phyloP scores from a whole-genome alignment of 345 rosid species.

The Eucalyptus polybractea region DNA sequence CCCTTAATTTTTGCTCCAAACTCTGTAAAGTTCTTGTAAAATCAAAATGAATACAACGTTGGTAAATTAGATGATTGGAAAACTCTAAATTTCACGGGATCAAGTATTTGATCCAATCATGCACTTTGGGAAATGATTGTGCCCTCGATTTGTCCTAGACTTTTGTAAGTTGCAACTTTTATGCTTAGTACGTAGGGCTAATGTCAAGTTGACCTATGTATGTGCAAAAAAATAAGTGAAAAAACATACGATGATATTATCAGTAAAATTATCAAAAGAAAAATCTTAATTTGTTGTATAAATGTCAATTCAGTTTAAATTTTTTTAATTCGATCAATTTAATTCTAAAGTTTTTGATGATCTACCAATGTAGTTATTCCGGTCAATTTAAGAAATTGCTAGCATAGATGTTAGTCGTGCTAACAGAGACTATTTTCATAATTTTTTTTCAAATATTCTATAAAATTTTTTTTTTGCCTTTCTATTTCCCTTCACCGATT shows the following conservation, averaged over 20 bases:
- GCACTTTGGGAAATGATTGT: not conserved
- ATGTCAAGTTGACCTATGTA: not conserved
- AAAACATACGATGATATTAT: not conserved
- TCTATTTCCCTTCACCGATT: not conserved
- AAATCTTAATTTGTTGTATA: not conserved
- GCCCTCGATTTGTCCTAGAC: not conserved
- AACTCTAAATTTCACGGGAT: not conserved
- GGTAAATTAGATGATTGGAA: not conserved
- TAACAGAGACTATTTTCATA: rapidly evolving
- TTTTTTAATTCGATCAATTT: not conserved
- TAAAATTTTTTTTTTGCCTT: not conserved
- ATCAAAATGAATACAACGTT: not conserved
- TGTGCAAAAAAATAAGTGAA: not conserved
- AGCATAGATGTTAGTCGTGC: rapidly evolving
- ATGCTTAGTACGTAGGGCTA: not conserved
- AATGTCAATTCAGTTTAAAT: not conserved
- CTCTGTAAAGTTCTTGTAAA: not conserved
- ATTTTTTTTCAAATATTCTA: rapidly evolving
- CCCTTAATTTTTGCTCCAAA: not conserved
- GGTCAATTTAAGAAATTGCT: not conserved
- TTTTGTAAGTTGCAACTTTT: not conserved
- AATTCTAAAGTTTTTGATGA: not conserved
- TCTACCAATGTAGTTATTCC: not conserved
- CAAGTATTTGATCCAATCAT: not conserved
- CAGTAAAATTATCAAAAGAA: not conserved